phyloP scores from a whole-genome alignment of 208 protist genomes.

The Trypanosoma cruzi region DNA sequence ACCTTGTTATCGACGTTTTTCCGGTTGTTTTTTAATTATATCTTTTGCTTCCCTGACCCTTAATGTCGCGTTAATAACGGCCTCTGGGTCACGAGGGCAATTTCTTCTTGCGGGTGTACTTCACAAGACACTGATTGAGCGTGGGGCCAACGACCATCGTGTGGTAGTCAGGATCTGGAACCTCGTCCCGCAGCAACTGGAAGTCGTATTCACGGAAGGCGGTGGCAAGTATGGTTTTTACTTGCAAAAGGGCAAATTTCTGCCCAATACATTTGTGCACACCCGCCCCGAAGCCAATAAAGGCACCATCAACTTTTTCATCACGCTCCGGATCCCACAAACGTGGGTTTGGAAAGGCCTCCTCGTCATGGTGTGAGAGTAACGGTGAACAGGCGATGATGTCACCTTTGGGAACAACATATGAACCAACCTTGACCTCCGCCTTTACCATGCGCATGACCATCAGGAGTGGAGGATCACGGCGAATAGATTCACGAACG shows the following conservation, averaged over 20 bases:
- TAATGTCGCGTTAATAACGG: not conserved
- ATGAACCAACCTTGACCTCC: constrained; percentile 72
- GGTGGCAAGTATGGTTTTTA: constrained; percentile 91
- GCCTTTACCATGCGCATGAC: constrained; percentile 93
- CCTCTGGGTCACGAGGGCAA: constrained; percentile 3
- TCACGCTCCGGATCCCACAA: constrained; percentile 90
- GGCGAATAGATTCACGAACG: constrained; percentile 91
- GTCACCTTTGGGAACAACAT: constrained; percentile 87
- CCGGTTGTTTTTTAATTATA: not conserved
- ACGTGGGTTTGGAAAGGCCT: constrained; percentile 83
- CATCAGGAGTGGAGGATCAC: constrained; percentile 92
- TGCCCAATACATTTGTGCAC: constrained; percentile 94
- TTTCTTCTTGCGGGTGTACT: constrained; percentile 75
- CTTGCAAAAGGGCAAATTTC: constrained; percentile 93
- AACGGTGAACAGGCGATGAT: constrained; percentile 87
- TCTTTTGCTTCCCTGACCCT: not conserved
- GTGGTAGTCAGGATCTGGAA: constrained; percentile 89
- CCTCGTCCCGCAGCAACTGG: constrained; percentile 51
- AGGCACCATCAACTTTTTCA: constrained; percentile 80
- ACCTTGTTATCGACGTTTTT: not conserved
- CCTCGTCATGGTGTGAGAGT: constrained; percentile 78
- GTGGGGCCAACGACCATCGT: constrained; percentile 91
- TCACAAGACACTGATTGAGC: constrained; percentile 59
- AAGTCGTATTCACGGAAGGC: constrained; percentile 91
- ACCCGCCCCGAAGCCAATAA: constrained; percentile 88